Evolutionary conservation across 1,284 basidiomycete species (phyloP).

Genomic region (Amylostereum chailletii): DNA sequence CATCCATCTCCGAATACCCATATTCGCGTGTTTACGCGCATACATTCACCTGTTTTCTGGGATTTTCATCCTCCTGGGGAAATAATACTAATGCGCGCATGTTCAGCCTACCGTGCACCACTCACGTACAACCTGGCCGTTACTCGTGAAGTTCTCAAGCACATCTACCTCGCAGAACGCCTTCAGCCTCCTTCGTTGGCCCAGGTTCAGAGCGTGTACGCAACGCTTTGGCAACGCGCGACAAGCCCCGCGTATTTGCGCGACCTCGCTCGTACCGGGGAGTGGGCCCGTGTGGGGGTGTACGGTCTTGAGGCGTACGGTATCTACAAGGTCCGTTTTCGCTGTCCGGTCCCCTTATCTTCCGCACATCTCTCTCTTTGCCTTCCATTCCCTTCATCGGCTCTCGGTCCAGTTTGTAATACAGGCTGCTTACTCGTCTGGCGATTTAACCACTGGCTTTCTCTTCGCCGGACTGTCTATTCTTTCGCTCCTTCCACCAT

Average conservation of each 20-base stretch:
- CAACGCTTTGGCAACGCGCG: conserved; percentile 64
- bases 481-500: too few relatives aligned
- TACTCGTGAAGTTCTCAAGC: conserved; percentile 77
- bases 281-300: conserved; percentile 72
- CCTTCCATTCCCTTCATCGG: not conserved
- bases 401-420: too few relatives aligned
- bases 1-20: too few relatives aligned
- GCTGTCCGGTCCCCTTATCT: not conserved
- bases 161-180: conserved; percentile 85
- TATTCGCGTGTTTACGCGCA: not conserved
- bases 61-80: not conserved
- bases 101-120: conserved; percentile 75
- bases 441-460: too few relatives aligned
- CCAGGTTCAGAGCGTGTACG: conserved; percentile 63
- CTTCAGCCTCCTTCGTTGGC: conserved; percentile 75
- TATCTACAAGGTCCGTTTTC: conserved; percentile 64
- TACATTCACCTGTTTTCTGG: not conserved
- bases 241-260: conserved; percentile 65
- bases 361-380: not conserved
- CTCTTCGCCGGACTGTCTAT: too few relatives aligned
- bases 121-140: conserved; percentile 81
- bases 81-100: not conserved
- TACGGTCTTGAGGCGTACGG: conserved; percentile 87
- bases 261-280: conserved; percentile 60
- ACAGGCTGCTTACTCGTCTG: too few relatives aligned